Conservation (phyloP, 176 grass and related monocot species). For the Rhynchospora pubera region DNA sequence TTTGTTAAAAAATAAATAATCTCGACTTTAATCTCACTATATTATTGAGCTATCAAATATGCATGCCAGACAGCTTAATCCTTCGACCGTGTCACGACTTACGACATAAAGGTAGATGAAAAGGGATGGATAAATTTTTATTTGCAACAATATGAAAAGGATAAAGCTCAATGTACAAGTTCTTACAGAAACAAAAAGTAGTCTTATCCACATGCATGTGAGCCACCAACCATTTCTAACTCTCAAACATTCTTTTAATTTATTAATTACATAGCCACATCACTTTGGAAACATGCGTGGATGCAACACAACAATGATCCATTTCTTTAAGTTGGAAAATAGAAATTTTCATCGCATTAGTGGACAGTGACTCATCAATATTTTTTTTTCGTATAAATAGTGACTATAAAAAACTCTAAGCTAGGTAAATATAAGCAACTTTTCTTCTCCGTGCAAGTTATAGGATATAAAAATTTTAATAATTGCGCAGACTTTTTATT, state of each 20-base stretch:
- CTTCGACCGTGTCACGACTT: background rate
- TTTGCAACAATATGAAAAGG: background rate
- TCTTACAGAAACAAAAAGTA: background rate
- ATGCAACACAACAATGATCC: background rate
- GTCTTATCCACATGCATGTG: conserved; percentile 7
- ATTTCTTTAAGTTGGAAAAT: background rate
- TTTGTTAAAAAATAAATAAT: too few relatives aligned
- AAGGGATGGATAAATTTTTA: background rate
- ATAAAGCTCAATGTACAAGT: background rate
- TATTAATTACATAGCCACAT: background rate
- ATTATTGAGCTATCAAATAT: too few relatives aligned
- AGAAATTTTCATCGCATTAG: background rate
- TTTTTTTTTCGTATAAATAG: background rate
- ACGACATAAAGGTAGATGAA: background rate
- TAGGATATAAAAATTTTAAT: background rate
- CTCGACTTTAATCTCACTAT: too few relatives aligned
- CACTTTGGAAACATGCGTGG: conserved; percentile 4
- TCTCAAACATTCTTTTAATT: background rate
- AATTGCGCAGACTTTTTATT: background rate
- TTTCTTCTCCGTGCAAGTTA: background rate
- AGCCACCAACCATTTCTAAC: conserved; percentile 8
- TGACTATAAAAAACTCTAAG: background rate
- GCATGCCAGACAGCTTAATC: too few relatives aligned
- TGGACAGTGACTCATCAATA: conserved; percentile 19
- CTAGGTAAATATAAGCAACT: background rate